Evolutionary conservation across 331 rosid genomes (phyloP).

Genomic region (Erythrophleum ivorense): DNA sequence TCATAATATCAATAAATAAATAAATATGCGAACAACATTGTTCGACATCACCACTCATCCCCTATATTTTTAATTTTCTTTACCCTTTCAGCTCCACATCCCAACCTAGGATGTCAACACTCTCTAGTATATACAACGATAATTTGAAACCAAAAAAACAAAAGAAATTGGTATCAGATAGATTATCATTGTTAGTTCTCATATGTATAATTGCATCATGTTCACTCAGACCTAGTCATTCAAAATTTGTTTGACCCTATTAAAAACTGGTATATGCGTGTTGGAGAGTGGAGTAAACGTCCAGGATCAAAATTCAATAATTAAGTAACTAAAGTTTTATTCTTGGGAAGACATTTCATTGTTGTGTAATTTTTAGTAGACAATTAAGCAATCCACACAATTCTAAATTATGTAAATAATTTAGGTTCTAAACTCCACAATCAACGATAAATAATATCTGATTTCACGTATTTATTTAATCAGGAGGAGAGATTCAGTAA

Average conservation of each 20-base stretch:
- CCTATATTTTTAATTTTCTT: background rate
- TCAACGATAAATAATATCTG: background rate
- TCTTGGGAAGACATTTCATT: background rate
- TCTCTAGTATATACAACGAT: no score
- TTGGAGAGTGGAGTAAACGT: no score
- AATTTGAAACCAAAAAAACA: no score
- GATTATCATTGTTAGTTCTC: no score
- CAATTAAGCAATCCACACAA: background rate
- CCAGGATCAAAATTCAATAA: background rate
- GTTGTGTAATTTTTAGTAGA: background rate
- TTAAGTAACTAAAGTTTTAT: background rate
- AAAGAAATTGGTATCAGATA: no score
- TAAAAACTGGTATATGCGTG: no score
- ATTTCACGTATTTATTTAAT: no score
- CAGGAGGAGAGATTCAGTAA: background rate
- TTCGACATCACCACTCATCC: background rate
- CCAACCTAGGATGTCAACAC: no score
- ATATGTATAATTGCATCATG: background rate
- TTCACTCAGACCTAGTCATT: background rate
- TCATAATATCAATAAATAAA: background rate
- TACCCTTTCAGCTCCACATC: no score
- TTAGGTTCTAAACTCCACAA: background rate
- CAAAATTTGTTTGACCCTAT: no score
- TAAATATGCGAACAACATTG: background rate
- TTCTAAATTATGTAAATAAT: background rate